Evolutionary conservation across 225 moss, liverwort and hornwort species (phyloP), one percentile per base, ranked within the genome.

Genomic region (Anthoceros angustus): DNA sequence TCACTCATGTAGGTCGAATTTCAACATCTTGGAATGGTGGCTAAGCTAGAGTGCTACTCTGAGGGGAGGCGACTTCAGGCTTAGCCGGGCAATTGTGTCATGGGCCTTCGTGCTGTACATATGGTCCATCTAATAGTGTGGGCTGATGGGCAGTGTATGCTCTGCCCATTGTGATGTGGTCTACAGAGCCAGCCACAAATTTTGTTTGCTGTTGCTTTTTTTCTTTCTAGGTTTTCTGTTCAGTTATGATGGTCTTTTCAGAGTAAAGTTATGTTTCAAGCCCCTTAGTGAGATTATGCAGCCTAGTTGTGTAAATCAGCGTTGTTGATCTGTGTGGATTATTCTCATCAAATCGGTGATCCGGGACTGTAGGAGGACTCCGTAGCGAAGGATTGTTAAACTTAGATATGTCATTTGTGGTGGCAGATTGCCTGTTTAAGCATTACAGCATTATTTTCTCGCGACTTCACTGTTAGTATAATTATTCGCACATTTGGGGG

Each of bases 61-160:
- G 74, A 78, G 69, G 63, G 67, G 71, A 82, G 74, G 70, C 32
- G 72, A 71, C 71, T 75, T 68, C 76, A 42, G 62, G 69, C 61
- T 41, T 26, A 81, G 86, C 77, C 76, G 75, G 80, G 79, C 84
- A 72, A 65, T 72, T 73, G 79, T 82, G 75, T 79, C 72, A 83
- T 84, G 86, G 84, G 82, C 77, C 84, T 86, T 86, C 73, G 72
- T 80, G 84, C 78, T 90, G 86, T 90, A 86, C 76, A 88, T 88
- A 84, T 79, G 80, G 84, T 74, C 77, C 81, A 72, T 86, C 73
- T 69, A 72, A 77, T 75, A 79, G 82, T 80, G 83, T 76, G 81
- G 81, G 79, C 82, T 76, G 74, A 77, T 85, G 83, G 84, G 77
- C 77, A 80, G 78, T 84, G 77, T 79, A 76, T 85, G 74, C 77